Evolutionary conservation across 2,329 filamentous ascomycete species (phyloP).

Genomic region (Talaromyces sp.): DNA sequence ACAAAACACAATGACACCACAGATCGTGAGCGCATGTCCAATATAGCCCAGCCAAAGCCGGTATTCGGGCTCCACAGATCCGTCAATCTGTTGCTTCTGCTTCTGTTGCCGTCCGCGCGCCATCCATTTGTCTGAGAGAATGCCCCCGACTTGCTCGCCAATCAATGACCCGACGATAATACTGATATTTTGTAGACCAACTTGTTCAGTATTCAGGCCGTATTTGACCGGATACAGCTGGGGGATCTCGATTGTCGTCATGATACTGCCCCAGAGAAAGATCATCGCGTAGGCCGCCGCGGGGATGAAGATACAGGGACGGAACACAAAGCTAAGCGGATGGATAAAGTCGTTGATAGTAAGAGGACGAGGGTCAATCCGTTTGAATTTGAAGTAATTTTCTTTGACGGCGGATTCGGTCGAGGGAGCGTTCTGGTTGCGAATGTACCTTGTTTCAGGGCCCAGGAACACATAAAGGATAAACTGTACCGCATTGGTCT

Average conservation of each 20-base stretch:
- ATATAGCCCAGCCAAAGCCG: slow-evolving; percentile 55
- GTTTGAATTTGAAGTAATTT: slow-evolving; percentile 27
- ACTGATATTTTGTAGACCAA: slow-evolving; percentile 54
- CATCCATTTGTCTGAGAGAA: slow-evolving; percentile 47
- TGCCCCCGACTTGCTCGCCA: slow-evolving; percentile 55
- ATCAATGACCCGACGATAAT: slow-evolving; percentile 54
- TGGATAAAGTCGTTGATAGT: slow-evolving; percentile 44
- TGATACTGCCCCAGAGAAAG: slow-evolving; percentile 50
- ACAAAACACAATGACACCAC: slow-evolving; percentile 52
- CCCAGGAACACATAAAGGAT: slow-evolving; percentile 49
- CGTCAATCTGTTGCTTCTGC: slow-evolving; percentile 20
- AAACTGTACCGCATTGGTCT: slow-evolving; percentile 49
- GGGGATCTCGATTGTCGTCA: slow-evolving; percentile 54
- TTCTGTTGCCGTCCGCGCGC: slow-evolving; percentile 30
- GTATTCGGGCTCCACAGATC: slow-evolving; percentile 45
- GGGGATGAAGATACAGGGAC: slow-evolving; percentile 45
- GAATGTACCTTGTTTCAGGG: slow-evolving; percentile 50
- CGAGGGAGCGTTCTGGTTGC: slow-evolving; percentile 18
- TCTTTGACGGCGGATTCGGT: slow-evolving; percentile 5
- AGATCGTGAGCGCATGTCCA: slow-evolving; percentile 47
- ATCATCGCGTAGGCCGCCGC: slow-evolving; percentile 50
- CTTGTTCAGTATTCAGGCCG: slow-evolving; percentile 51
- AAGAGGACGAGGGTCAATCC: slow-evolving; percentile 46
- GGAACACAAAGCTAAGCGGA: slow-evolving; percentile 40
- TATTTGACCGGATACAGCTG: slow-evolving; percentile 53